Evolutionary conservation across 2,329 filamentous ascomycete genomes (phyloP).

Genomic region (Colletotrichum costaricense): DNA sequence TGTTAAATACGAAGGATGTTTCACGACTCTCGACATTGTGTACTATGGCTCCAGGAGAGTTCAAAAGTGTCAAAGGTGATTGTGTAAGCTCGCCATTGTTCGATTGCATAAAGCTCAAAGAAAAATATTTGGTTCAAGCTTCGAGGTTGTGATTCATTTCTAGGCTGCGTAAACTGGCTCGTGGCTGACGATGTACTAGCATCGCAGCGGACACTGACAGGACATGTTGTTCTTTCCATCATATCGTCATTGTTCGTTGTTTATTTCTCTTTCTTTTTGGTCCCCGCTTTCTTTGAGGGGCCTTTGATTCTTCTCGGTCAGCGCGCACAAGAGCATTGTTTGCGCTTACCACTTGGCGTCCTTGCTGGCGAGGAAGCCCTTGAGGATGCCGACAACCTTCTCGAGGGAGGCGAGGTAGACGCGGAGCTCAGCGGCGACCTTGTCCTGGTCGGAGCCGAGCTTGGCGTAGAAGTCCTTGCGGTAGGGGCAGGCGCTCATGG

Average conservation of each 20-base stretch:
- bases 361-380: slow-evolving; percentile 65
- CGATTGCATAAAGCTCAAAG: not conserved
- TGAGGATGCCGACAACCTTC: slow-evolving; percentile 81
- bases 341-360: slow-evolving; percentile 66
- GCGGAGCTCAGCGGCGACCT: slow-evolving; percentile 73
- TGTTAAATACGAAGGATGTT: not conserved
- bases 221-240: slow-evolving; percentile 23
- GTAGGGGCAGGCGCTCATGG: slow-evolving; percentile 94
- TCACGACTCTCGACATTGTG: not conserved
- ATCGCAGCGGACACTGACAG: slow-evolving; percentile 20
- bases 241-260: slow-evolving; percentile 20
- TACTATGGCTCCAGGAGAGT: not conserved
- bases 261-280: not conserved
- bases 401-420: slow-evolving; percentile 83
- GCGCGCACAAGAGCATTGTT: not conserved
- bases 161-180: slow-evolving; percentile 33
- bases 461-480: slow-evolving; percentile 93
- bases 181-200: slow-evolving; percentile 17
- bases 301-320: not conserved
- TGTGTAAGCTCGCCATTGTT: not conserved
- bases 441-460: slow-evolving; percentile 74
- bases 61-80: not conserved
- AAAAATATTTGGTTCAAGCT: slow-evolving; percentile 2
- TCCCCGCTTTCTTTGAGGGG: not conserved
- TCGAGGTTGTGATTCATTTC: slow-evolving; percentile 32